Evolutionary conservation across 495 filamentous ascomycete genomes (phyloP).

Genomic region (Bombardia bombarda): DNA sequence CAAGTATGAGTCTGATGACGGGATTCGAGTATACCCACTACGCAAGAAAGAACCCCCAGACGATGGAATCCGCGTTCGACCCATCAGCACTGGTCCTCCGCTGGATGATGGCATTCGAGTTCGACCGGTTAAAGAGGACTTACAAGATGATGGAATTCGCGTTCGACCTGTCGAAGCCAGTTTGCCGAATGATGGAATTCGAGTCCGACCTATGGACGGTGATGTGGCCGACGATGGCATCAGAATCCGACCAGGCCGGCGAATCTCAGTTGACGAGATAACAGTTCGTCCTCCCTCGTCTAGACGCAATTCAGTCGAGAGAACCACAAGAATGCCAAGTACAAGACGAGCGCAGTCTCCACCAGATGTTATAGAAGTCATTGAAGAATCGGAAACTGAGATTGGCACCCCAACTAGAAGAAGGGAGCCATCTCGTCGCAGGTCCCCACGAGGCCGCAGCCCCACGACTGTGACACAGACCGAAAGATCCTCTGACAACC

Average conservation of each 20-base stretch:
- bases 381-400: constrained; percentile 25
- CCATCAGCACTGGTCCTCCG: constrained; percentile 4
- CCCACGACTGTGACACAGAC: constrained; percentile 13
- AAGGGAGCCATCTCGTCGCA: constrained; percentile 8
- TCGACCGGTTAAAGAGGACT: constrained; percentile 16
- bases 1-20: neutral
- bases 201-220: constrained; percentile 11
- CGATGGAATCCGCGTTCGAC: constrained; percentile 21
- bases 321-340: constrained; percentile 10
- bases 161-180: constrained; percentile 11
- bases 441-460: constrained; percentile 10
- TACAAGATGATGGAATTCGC: constrained; percentile 23
- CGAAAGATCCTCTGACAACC: constrained; percentile 1
- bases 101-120: constrained; percentile 18
- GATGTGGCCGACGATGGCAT: constrained; percentile 12
- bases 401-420: constrained; percentile 18
- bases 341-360: constrained; percentile 27
- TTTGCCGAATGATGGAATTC: constrained; percentile 26
- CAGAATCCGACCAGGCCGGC: constrained; percentile 20
- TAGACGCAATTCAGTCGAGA: constrained; percentile 16
- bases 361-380: constrained; percentile 40
- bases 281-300: constrained; percentile 23
- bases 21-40: constrained; percentile 30
- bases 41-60: constrained; percentile 11
- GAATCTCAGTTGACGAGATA: constrained; percentile 18